A percentile compares a stretch with the other conserved stretches of the same genome.
phyloP scores from a whole-genome alignment of 148 eudicot genomes.

The Camellia sinensis region DNA sequence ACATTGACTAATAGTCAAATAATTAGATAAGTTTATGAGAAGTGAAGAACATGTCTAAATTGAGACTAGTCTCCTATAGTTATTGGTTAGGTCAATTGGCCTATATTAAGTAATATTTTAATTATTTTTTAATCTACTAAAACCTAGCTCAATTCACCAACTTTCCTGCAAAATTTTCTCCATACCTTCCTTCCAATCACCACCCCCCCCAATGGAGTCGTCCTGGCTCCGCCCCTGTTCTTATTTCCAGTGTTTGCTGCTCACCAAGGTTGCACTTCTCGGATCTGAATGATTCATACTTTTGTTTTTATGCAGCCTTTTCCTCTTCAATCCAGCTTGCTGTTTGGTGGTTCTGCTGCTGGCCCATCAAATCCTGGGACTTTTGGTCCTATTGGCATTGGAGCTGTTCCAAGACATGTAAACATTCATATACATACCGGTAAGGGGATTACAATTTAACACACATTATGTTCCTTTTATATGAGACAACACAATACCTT shows the following conservation, averaged over 20 bases:
- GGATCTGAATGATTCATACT: not conserved
- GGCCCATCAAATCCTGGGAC: conserved; percentile 43
- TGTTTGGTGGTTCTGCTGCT: conserved; percentile 53
- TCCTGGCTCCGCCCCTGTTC: too few relatives aligned
- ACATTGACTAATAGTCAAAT: too few relatives aligned
- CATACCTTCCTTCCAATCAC: not conserved
- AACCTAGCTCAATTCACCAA: too few relatives aligned
- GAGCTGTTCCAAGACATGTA: conserved; percentile 67
- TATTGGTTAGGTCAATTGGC: too few relatives aligned
- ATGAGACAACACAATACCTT: conserved; percentile 3
- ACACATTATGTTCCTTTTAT: not conserved
- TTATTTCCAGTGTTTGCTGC: not conserved
- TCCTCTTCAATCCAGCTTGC: conserved; percentile 74
- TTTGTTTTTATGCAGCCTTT: conserved; percentile 63
- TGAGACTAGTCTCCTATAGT: too few relatives aligned
- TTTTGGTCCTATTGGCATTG: conserved; percentile 64
- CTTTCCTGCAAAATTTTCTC: too few relatives aligned
- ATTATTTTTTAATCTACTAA: too few relatives aligned
- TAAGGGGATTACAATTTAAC: conserved; percentile 8
- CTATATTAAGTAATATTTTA: too few relatives aligned
- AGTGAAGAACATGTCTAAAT: too few relatives aligned
- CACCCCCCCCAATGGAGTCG: not conserved
- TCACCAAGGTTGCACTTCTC: not conserved
- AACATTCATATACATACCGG: conserved; percentile 96
- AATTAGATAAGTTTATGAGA: too few relatives aligned